Evolutionary conservation across 1,284 basidiomycete genomes (phyloP).

Genomic region (Ustilago esculenta): DNA sequence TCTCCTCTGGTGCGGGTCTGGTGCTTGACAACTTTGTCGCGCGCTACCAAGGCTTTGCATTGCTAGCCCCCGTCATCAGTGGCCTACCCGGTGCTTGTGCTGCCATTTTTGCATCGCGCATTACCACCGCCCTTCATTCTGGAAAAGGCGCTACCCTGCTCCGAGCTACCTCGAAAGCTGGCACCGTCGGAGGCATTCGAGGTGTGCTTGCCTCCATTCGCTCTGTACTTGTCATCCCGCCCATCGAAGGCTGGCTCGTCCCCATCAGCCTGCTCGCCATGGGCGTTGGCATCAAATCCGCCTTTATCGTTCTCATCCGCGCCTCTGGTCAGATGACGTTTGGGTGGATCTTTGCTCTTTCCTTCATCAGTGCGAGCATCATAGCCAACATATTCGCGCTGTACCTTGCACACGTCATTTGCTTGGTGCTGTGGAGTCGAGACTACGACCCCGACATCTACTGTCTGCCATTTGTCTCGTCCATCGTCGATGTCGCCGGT

Average conservation of each 20-base stretch:
- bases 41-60: slow-evolving; percentile 84
- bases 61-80: slow-evolving; percentile 87
- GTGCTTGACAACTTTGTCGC: slow-evolving; percentile 89
- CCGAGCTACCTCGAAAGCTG: slow-evolving; percentile 24
- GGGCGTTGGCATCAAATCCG: slow-evolving; percentile 44
- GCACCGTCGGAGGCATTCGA: slow-evolving; percentile 17
- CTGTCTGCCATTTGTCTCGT: slow-evolving; percentile 88
- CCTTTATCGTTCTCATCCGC: slow-evolving; percentile 54
- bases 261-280: slow-evolving; percentile 55
- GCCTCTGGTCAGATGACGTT: slow-evolving; percentile 52
- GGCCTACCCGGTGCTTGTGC: slow-evolving; percentile 79
- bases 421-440: slow-evolving; percentile 81
- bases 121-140: slow-evolving; percentile 83
- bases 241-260: slow-evolving; percentile 59
- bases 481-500: slow-evolving; percentile 88
- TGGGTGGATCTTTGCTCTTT: slow-evolving; percentile 52
- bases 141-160: slow-evolving; percentile 46
- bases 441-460: slow-evolving; percentile 86
- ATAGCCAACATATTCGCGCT: slow-evolving; percentile 72
- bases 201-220: slow-evolving; percentile 23
- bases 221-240: slow-evolving; percentile 29
- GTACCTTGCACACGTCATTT: slow-evolving; percentile 75
- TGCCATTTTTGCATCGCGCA: slow-evolving; percentile 87
- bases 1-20: slow-evolving; percentile 88
- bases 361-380: slow-evolving; percentile 28